Evolutionary conservation across 2,329 filamentous ascomycete genomes (phyloP).

Genomic region (Westerdykella ornata): DNA sequence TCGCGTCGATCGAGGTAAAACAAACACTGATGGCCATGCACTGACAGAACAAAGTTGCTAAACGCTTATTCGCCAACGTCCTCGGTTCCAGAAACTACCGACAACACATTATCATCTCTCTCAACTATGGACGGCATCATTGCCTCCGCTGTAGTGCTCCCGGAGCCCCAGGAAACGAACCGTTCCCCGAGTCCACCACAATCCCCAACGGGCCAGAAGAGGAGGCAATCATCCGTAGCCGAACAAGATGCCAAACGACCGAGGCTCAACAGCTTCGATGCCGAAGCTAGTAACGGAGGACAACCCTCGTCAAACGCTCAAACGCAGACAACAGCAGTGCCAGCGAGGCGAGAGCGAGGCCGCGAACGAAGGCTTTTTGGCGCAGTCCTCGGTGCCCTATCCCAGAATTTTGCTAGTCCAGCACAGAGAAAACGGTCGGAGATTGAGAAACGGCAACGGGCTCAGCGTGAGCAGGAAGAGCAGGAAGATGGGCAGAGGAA

Average conservation of each 20-base stretch:
- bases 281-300: constrained; percentile 13
- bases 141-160: constrained; percentile 50
- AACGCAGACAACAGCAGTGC: constrained; percentile 33
- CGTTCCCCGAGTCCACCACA: constrained; percentile 13
- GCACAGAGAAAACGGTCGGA: constrained; percentile 65
- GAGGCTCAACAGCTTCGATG: constrained; percentile 39
- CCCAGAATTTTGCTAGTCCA: constrained; percentile 57
- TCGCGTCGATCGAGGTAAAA: neutral
- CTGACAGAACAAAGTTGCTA: no score
- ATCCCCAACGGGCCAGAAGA: constrained; percentile 37
- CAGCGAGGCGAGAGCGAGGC: constrained; percentile 57
- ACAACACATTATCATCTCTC: neutral
- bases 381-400: constrained; percentile 68
- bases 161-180: constrained; percentile 35
- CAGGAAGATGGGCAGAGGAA: constrained; percentile 63
- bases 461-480: constrained; percentile 65
- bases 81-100: no score
- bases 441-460: constrained; percentile 75
- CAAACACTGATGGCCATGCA: neutral
- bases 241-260: constrained; percentile 50
- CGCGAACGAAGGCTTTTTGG: constrained; percentile 82
- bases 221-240: constrained; percentile 49
- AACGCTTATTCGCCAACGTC: no score
- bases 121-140: constrained; percentile 39
- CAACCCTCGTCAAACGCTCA: constrained; percentile 17